Evolutionary conservation across 2,329 filamentous ascomycete species (phyloP), one percentile per base, ranked within the genome.

Genomic region (Hawksworthiomyces lignivorus): DNA sequence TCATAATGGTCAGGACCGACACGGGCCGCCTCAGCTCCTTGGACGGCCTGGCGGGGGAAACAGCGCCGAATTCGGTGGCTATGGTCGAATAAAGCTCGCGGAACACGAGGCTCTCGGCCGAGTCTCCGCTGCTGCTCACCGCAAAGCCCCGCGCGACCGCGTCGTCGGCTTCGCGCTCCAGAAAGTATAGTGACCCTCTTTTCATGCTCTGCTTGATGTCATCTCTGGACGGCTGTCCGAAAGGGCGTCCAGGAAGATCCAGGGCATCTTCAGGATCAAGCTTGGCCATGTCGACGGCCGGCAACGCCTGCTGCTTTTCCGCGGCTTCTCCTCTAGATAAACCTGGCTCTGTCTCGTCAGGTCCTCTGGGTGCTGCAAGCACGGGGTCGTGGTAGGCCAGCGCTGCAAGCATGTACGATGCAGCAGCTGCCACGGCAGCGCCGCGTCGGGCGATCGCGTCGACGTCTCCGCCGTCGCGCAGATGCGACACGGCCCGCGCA

Each of bases 1-100:
- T 62, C 40, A 62, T 47, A 5, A 64, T 52, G 12, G 59, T 51
- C 24, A 65, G 46, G 4, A 65, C 53, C 0, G 59, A 54, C n/a
- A 63, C 53, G 1, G 61, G 60, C 18, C 61, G 51, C 36, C 52
- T 53, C 9, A 54, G 31, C 15, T 60, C 56, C 26, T 44, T 50
- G 20, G 47, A 43, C 31, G 39, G 39, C 9, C 18, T 43, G 2
- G 41, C 41, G 2, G 58, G 56, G 4, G 52, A 37, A 10, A 45
- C 40, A 2, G 58, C 51, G 5, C 35, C 21, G 15, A 64, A 40
- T 47, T 63, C 59, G 15, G 59, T 55, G 19, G 54, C 52, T 15
- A 63, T 43, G 2, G 59, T 58, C 6, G 57, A 51, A 18, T 54
- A 36, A 3, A 63, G 52, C 46, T 64, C 61, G 28, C 53, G 51